Evolutionary conservation across 169 alveolate genomes (phyloP), one percentile per base, ranked within the genome.

Genomic region (Cryptosporidium meleagridis): DNA sequence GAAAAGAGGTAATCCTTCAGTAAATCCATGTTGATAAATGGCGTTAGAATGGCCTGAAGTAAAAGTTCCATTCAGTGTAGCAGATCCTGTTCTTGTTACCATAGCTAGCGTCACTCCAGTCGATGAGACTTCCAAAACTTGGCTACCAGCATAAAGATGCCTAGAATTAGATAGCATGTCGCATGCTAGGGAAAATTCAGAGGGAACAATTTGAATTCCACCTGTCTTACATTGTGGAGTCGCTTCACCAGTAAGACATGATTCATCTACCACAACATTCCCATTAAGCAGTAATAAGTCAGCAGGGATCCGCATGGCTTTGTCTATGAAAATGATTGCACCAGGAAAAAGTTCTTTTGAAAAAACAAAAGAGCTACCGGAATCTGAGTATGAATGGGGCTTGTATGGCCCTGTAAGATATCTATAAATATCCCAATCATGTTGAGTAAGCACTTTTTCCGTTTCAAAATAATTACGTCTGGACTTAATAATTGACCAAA

Each of bases 241-340:
- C 48, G 95, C 87, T 84, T 95, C 97, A 0, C 97, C 97, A 12
- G 97, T 94, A 51, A 95, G 75, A 95, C 94, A 94, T 44, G 95
- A 91, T 48, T 94, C 97, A 85, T 95, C 95, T 37, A 93, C 93
- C 16, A 94, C 85, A 37, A 92, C 94, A 21, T 85, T 86, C 45
- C 97, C 97, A 39, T 86, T 93, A 55, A 94, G 62, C 53, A 95
- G 85, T 37, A 94, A 70, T 12, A 93, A 51, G 85, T 95, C 97
- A 73, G 97, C 95, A 16, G 97, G 97, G 93, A 94, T 86, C n/a
- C 87, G 35, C 69, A 91, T 91, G 26, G 92, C 93, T 26, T 93
- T 95, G 48, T 92, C 95, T 37, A 95, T 84, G 65, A 92, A 92
- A 29, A 94, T 85, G 9, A 94, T 86, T 65, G 93, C 95, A 9